A percentile compares a stretch with the other conserved stretches of the same genome.
phyloP scores from a whole-genome alignment of 2,329 filamentous ascomycete genomes.

The Pseudocercospora eumusae region DNA sequence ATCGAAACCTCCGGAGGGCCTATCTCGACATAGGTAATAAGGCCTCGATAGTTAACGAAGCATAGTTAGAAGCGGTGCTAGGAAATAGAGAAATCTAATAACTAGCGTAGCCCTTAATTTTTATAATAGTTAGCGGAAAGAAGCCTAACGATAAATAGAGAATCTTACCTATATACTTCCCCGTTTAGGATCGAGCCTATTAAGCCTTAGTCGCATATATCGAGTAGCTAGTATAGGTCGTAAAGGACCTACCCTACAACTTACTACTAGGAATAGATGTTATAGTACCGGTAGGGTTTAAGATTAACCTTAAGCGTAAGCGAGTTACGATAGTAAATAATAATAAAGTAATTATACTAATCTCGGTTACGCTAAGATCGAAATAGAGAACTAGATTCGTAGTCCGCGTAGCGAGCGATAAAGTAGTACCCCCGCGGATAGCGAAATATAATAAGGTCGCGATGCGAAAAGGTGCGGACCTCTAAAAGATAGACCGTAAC shows the following conservation, averaged over 20 bases:
- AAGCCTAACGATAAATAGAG: slow-evolving; percentile 10
- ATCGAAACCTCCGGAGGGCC: no score
- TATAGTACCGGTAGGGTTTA: neutral
- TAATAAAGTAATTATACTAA: neutral
- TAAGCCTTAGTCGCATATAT: neutral
- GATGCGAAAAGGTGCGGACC: neutral
- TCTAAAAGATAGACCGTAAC: neutral
- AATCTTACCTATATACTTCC: slow-evolving; percentile 6
- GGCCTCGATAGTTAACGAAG: no score
- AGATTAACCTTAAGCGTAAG: neutral
- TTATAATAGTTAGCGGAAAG: no score
- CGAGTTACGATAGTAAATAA: neutral
- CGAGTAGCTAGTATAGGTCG: slow-evolving; percentile 1
- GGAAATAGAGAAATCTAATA: no score
- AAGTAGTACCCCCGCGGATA: neutral
- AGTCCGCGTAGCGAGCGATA: neutral
- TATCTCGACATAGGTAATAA: no score
- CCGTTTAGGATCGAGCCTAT: neutral
- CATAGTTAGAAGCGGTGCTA: no score
- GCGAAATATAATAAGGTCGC: neutral
- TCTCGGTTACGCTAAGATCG: neutral
- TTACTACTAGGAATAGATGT: slow-evolving; percentile 5
- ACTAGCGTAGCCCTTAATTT: no score
- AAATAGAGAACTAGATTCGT: neutral
- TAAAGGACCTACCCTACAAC: neutral